Base-by-base conservation (phyloP, 805 yeast species). In the Candida ipomoeae region DNA sequence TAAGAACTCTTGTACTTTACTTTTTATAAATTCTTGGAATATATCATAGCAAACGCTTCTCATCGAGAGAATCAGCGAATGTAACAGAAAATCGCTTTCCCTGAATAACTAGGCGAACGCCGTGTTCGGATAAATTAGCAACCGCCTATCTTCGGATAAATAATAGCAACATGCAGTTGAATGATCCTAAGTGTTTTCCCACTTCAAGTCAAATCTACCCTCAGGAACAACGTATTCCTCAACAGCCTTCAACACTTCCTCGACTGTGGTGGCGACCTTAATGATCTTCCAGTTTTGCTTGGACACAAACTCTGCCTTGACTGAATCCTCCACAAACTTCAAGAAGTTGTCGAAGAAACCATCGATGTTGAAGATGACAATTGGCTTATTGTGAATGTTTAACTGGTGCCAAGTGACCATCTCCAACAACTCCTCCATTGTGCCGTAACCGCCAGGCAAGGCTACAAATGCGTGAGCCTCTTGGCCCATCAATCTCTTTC, bases 381-480 rank as follows among this genome's bases (percentile, higher is more conserved):
- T 82, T 29, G 96, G 96, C 66, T 85, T 85, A 54, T 75, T 71
- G 67, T 89, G 96, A 57, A 89, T 89, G 33, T 91, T 94, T 60
- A 89, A 75, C 73, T 89, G 96, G 45, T 83, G 82, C 96, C 96
- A 89, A 3, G 96, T 89, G 52, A 86, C 85, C 49, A 88, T 85
- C 71, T 89, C 96, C 84, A 89, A 83, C 54, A 89, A 74, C 69
- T 89, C 96, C 68, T 89, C 96, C 63, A 88, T 69, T 6, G 96
- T 89, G 46, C 96, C 96, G 64, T 83, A 89, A 2, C 96, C 96
- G 55, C 96, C 96, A 13, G 96, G 96, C 71, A 89, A 76, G 0
- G 96, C 96, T 41, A 89, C 80, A 67, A 89, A 89, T 0, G 92
- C 95, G 57, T 82, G 82, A n/a, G 92, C 84, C 65, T 86, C 91